Evolutionary conservation across 176 grass and related monocot genomes (phyloP).

Genomic region (Miscanthus lutarioriparius): DNA sequence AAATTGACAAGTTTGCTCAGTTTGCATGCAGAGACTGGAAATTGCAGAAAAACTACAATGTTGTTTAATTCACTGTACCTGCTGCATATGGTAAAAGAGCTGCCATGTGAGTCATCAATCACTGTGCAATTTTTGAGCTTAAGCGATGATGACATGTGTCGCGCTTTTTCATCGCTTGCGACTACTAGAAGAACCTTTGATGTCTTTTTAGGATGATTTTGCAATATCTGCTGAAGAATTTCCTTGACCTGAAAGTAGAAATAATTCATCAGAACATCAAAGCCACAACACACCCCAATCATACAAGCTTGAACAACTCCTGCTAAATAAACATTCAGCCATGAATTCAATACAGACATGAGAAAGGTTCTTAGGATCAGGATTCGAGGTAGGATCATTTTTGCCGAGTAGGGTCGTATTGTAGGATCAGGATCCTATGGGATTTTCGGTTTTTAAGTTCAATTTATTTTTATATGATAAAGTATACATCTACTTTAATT

Average conservation of each 20-base stretch:
- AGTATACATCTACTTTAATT: not conserved
- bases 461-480: not conserved
- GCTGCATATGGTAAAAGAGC: constrained; percentile 61
- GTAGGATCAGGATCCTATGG: not conserved
- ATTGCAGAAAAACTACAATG: not conserved
- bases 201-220: constrained; percentile 28
- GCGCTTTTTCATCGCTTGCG: constrained; percentile 1
- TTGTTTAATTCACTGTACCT: constrained; percentile 36
- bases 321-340: constrained; percentile 22
- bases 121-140: constrained; percentile 51
- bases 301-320: constrained; percentile 1
- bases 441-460: not conserved
- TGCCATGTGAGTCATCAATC: constrained; percentile 27
- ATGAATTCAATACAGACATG: not conserved
- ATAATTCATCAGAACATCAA: constrained; percentile 2
- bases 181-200: constrained; percentile 68
- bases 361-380: not conserved
- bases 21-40: not conserved
- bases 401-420: not conserved
- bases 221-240: constrained; percentile 52
- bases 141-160: constrained; percentile 30
- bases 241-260: constrained; percentile 64
- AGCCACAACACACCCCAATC: not conserved
- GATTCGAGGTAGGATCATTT: not conserved
- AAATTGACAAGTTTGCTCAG: not conserved